phyloP scores from a whole-genome alignment of 306 rosid genomes.

The Bauhinia variegata region DNA sequence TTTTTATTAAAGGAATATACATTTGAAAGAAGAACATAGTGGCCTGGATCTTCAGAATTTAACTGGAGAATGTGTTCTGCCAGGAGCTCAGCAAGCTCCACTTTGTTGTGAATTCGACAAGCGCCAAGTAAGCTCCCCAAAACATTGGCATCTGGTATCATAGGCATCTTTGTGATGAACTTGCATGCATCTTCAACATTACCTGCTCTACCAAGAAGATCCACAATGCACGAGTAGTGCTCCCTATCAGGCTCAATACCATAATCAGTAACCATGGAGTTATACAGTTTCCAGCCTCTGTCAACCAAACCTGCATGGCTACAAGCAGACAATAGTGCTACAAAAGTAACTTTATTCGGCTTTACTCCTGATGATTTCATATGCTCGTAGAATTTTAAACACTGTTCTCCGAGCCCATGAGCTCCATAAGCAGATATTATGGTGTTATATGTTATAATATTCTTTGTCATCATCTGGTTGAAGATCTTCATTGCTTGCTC shows the following conservation, averaged over 20 bases:
- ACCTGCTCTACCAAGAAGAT: constrained; percentile 52
- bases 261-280: constrained; percentile 46
- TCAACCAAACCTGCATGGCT: constrained; percentile 52
- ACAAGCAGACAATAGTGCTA: constrained; percentile 49
- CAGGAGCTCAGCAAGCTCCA: constrained; percentile 44
- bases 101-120: constrained; percentile 50
- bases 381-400: constrained; percentile 41
- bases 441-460: constrained; percentile 49
- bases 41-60: constrained; percentile 40
- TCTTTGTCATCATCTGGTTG: constrained; percentile 45
- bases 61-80: constrained; percentile 33
- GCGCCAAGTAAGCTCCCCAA: constrained; percentile 52
- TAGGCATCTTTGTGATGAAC: constrained; percentile 43
- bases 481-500: constrained; percentile 47
- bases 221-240: constrained; percentile 55
- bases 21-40: constrained; percentile 45
- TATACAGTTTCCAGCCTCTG: constrained; percentile 43
- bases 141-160: constrained; percentile 47
- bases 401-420: constrained; percentile 51
- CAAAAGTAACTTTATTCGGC: constrained; percentile 51
- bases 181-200: constrained; percentile 47
- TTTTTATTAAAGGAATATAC: constrained; percentile 45
- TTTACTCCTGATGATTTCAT: constrained; percentile 47
- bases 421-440: constrained; percentile 51
- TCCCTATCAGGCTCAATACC: constrained; percentile 48